Conservation (phyloP, 2,329 filamentous ascomycete species). For the Diaporthe sp. region DNA sequence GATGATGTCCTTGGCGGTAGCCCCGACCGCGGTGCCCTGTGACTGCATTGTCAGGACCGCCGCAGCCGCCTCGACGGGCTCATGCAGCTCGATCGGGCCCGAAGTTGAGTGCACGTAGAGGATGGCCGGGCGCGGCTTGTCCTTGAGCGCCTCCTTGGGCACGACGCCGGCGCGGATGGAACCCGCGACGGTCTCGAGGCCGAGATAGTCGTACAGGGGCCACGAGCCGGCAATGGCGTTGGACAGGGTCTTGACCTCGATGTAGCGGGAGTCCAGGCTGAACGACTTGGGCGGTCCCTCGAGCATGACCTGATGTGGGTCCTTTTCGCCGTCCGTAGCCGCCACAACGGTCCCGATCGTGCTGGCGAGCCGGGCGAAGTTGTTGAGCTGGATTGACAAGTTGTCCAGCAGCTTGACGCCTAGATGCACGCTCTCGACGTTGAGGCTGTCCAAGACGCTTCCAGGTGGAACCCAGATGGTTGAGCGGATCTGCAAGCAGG, state of each 20-base stretch:
- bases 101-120: conserved; percentile 59
- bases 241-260: conserved; percentile 57
- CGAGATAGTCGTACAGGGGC: conserved; percentile 63
- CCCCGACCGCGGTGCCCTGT: not conserved
- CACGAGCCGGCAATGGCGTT: conserved; percentile 62
- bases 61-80: conserved; percentile 51
- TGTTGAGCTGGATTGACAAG: conserved; percentile 51
- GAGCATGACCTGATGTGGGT: conserved; percentile 42
- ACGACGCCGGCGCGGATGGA: conserved; percentile 54
- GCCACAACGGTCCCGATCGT: conserved; percentile 55
- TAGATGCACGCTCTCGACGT: conserved; percentile 54
- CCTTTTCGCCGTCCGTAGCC: conserved; percentile 47
- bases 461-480: conserved; percentile 61
- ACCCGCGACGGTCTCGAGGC: conserved; percentile 59
- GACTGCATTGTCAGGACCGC: conserved; percentile 31
- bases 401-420: conserved; percentile 56
- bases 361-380: conserved; percentile 50
- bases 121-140: conserved; percentile 53
- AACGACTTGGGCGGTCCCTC: conserved; percentile 51
- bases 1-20: conserved; percentile 43
- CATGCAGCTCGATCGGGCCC: conserved; percentile 55
- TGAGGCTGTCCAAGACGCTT: conserved; percentile 53
- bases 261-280: conserved; percentile 56
- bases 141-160: conserved; percentile 53
- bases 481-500: conserved; percentile 62